Base-by-base conservation (phyloP, 2,329 filamentous ascomycete genomes). In the Alternaria brassicicola region DNA sequence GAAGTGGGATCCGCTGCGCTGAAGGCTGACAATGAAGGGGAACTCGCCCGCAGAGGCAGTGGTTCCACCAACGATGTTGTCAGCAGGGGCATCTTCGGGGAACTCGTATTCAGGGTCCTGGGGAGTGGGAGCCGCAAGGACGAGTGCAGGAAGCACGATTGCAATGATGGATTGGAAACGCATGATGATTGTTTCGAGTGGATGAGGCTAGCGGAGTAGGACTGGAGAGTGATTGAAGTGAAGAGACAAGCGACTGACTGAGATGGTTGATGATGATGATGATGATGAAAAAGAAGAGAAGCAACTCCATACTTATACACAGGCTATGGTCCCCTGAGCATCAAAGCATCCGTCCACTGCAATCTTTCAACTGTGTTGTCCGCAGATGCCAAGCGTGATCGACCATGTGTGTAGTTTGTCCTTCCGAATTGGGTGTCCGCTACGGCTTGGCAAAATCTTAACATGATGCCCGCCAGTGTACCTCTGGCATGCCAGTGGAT, bases 11-110 rank as follows among this genome's bases (percentile, higher is more conserved):
- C 68, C 68, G 42, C 43, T 42, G 4, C 28, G 8, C 51, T 69
- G 67, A 25, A 72, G 45, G 31, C 59, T 63, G 64, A 68, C 68
- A 43, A 73, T 71, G 67, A 63, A 73, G 55, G 71, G 71, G 48
- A 70, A 69, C 13, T 73, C 71, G 35, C 68, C 69, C 15, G 64
- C 57, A 15, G 52, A 6, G 36, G 71, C 71, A n/a, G 62, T 43
- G 0, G 53, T 55, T 51, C 71, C 71, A 46, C 71, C 71, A 38
- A 73, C 71, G 38, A 73, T 73, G 30, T 55, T 45, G 4, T 56
- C 56, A 41, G 26, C 31, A 28, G 56, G 56, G 28, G 28, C 26
- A 17, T 52, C 55, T 4, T 52, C 59, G 21, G 51, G 55, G 55
- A 57, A 58, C 12, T 54, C 46, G 25, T 45, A 49, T 28, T 53